These are phyloP conservation scores for Zygoascus hellenicus DNA, from an alignment of 1,139 yeast species.

Conservation along the genomic window DNA sequence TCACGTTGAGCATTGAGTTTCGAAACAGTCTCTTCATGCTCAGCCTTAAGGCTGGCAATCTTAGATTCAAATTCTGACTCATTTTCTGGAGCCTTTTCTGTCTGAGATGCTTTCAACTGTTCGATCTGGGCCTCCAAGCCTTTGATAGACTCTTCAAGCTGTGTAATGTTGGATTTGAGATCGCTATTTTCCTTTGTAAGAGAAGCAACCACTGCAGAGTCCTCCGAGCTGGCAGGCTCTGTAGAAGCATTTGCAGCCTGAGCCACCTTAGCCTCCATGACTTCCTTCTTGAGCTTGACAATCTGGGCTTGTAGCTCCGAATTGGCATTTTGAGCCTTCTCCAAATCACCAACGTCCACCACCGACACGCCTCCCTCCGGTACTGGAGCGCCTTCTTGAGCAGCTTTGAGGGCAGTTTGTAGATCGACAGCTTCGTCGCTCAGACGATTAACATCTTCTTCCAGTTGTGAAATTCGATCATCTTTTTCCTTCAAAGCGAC, in stretches of 20 bases:
- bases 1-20: constrained; percentile 6
- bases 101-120: background rate
- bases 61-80: constrained; percentile 1
- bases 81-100: background rate
- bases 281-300: constrained; percentile 1
- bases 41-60: background rate
- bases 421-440: constrained; percentile 22
- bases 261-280: constrained; percentile 2
- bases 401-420: constrained; percentile 14
- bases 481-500: constrained; percentile 19
- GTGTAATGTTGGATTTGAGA: background rate
- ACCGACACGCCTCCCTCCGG: constrained; percentile 5
- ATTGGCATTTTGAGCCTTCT: background rate
- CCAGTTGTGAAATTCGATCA: constrained; percentile 25
- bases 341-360: constrained; percentile 4
- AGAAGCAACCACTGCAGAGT: background rate
- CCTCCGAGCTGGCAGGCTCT: background rate
- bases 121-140: background rate
- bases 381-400: constrained; percentile 7
- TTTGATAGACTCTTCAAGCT: background rate
- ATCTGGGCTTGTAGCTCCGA: constrained; percentile 3
- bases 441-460: constrained; percentile 23
- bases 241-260: background rate
- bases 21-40: constrained; percentile 1
- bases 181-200: background rate